A percentile compares a stretch with the other conserved stretches of the same genome.
Evolutionary conservation across 1,284 basidiomycete genomes (phyloP).

Genomic region (Malassezia psittaci): DNA sequence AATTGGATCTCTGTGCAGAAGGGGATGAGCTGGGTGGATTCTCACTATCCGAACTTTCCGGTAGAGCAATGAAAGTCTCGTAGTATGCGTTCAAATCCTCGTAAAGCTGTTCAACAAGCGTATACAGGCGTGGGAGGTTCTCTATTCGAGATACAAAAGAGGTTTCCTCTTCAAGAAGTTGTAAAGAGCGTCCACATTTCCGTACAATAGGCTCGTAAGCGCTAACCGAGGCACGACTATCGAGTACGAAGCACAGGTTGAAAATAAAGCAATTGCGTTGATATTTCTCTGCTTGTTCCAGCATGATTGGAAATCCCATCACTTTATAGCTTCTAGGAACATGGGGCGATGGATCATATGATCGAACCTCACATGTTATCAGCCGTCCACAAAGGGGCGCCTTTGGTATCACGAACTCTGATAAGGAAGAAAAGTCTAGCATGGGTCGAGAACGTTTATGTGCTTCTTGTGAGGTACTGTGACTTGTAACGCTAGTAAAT

Average conservation of each 20-base stretch:
- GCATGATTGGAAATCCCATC: constrained; percentile 33
- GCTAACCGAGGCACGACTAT: constrained; percentile 70
- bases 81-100: constrained; percentile 89
- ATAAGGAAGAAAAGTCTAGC: constrained; percentile 77
- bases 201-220: constrained; percentile 92
- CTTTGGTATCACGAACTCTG: constrained; percentile 86
- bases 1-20: background rate
- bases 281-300: constrained; percentile 34
- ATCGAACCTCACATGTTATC: constrained; percentile 53
- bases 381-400: constrained; percentile 76
- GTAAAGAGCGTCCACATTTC: constrained; percentile 80
- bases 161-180: constrained; percentile 79
- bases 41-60: constrained; percentile 18
- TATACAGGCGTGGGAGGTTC: constrained; percentile 63
- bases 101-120: constrained; percentile 88
- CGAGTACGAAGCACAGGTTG: constrained; percentile 86
- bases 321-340: constrained; percentile 33
- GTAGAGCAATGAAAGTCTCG: constrained; percentile 44
- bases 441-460: background rate
- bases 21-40: background rate
- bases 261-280: constrained; percentile 63
- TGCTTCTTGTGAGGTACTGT: constrained; percentile 30
- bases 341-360: background rate
- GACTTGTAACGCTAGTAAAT: constrained; percentile 48
- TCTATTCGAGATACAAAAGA: constrained; percentile 68